Percentiles rank a stretch among this genome's conserved stretches.
Evolutionary conservation across 2,329 filamentous ascomycete genomes (phyloP).

Genomic region (Colletotrichum tabaci): DNA sequence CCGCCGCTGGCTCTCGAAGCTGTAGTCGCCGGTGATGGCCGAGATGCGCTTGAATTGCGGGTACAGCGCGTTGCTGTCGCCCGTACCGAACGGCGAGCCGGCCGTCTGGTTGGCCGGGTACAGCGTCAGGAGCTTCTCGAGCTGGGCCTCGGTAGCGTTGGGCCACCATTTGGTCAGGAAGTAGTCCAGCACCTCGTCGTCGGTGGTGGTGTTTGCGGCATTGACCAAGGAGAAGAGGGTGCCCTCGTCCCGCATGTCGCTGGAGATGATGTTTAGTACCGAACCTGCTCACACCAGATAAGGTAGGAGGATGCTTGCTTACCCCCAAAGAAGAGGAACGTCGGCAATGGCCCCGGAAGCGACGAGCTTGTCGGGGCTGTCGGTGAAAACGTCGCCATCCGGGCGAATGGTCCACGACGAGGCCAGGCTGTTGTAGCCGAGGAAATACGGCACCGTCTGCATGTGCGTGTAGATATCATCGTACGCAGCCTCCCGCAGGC

Average conservation of each 20-base stretch:
- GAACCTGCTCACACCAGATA: too few species aligned
- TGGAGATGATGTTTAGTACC: conserved; percentile 65
- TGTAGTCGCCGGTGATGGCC: conserved; percentile 73
- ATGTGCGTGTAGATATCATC: neutral
- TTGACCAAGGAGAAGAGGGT: conserved; percentile 75
- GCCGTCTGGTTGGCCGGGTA: conserved; percentile 63
- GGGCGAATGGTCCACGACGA: conserved; percentile 74
- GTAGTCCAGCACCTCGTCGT: conserved; percentile 57
- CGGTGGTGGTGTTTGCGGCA: conserved; percentile 68
- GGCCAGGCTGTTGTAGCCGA: conserved; percentile 70
- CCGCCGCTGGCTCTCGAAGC: conserved; percentile 60
- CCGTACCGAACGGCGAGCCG: conserved; percentile 74
- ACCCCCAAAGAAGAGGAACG: conserved; percentile 68
- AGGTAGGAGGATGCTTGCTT: too few species aligned
- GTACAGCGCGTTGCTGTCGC: conserved; percentile 71
- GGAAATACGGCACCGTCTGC: conserved; percentile 65
- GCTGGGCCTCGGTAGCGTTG: conserved; percentile 55
- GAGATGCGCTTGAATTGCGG: conserved; percentile 76
- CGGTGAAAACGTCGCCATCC: conserved; percentile 68
- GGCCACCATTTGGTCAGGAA: conserved; percentile 61
- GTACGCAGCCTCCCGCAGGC: conserved; percentile 60
- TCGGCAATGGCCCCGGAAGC: conserved; percentile 64
- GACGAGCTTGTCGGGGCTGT: conserved; percentile 66
- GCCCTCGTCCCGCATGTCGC: conserved; percentile 76
- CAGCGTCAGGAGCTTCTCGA: conserved; percentile 68